Conservation (phyloP, 352 stramenopile species). For the Phytophthora kernoviae region DNA sequence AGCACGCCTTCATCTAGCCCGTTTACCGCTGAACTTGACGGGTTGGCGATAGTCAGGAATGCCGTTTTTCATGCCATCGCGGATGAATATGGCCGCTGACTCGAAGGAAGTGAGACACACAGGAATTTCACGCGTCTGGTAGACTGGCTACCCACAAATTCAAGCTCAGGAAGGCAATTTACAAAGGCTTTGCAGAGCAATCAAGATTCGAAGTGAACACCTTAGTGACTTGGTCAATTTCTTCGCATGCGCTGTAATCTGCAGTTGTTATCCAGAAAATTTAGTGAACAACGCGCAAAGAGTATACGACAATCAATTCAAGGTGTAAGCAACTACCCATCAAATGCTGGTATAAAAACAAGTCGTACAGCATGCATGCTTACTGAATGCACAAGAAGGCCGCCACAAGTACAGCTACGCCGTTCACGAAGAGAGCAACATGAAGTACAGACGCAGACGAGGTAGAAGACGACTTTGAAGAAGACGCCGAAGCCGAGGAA, state of each 20-base stretch:
- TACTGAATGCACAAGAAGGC: slow-evolving; percentile 38
- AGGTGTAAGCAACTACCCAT: slow-evolving; percentile 17
- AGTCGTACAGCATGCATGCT: slow-evolving; percentile 11
- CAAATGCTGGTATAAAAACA: slow-evolving; percentile 11
- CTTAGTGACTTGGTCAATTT: too few species aligned
- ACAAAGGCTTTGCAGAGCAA: too few species aligned
- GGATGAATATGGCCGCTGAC: too few species aligned
- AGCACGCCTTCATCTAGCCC: slow-evolving; percentile 27
- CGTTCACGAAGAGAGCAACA: slow-evolving; percentile 26
- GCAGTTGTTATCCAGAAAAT: slow-evolving; percentile 21
- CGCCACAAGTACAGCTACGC: slow-evolving; percentile 21
- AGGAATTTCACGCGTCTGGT: too few species aligned
- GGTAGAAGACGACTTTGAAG: slow-evolving; percentile 21
- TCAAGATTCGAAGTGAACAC: too few species aligned
- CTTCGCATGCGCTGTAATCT: too few species aligned
- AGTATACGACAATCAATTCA: slow-evolving; percentile 24
- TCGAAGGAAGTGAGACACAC: too few species aligned
- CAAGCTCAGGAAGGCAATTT: too few species aligned
- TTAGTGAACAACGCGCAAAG: slow-evolving; percentile 35
- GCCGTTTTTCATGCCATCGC: slow-evolving; percentile 13
- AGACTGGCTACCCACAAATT: too few species aligned
- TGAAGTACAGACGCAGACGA: slow-evolving; percentile 23
- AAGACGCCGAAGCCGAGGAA: slow-evolving; percentile 18
- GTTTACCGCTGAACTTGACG: not conserved
- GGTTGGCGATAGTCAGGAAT: slow-evolving; percentile 21